Percentiles rank a stretch among this genome's conserved stretches.
Evolutionary conservation across 1,284 basidiomycete species (phyloP).

Genomic region (Trichosporon sp.): DNA sequence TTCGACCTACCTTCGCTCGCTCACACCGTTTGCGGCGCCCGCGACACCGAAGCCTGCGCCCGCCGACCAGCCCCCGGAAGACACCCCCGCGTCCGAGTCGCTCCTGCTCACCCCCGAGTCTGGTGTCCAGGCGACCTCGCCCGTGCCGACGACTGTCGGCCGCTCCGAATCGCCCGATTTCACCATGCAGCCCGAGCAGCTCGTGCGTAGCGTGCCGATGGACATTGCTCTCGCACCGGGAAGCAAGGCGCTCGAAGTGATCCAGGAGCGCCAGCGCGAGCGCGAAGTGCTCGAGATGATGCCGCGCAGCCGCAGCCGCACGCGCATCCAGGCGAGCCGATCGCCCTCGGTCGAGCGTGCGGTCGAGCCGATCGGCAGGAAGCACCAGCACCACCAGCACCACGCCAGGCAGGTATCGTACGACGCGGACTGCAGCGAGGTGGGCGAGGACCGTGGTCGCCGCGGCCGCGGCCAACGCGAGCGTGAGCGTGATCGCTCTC

Average conservation of each 20-base stretch:
- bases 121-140: slow-evolving; percentile 11
- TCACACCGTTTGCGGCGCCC: slow-evolving; percentile 31
- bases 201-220: slow-evolving; percentile 42
- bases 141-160: slow-evolving; percentile 20
- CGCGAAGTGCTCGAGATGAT: slow-evolving; percentile 19
- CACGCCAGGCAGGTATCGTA: slow-evolving; percentile 15
- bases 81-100: neutral
- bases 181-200: slow-evolving; percentile 16
- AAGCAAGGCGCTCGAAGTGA: slow-evolving; percentile 15
- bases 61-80: neutral
- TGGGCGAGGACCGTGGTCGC: neutral
- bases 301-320: slow-evolving; percentile 11
- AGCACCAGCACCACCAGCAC: neutral
- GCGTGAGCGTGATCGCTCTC: slow-evolving; percentile 9
- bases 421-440: slow-evolving; percentile 25
- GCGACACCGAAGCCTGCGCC: neutral
- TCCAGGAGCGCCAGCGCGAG: slow-evolving; percentile 24
- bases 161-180: slow-evolving; percentile 13
- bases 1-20: slow-evolving; percentile 35
- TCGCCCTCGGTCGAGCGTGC: slow-evolving; percentile 12
- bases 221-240: slow-evolving; percentile 34
- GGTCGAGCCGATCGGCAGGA: neutral
- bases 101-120: neutral
- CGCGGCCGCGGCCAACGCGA: no score
- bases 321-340: slow-evolving; percentile 5